Conservation (phyloP, 345 rosid genomes). For the Mercurialis annua region DNA sequence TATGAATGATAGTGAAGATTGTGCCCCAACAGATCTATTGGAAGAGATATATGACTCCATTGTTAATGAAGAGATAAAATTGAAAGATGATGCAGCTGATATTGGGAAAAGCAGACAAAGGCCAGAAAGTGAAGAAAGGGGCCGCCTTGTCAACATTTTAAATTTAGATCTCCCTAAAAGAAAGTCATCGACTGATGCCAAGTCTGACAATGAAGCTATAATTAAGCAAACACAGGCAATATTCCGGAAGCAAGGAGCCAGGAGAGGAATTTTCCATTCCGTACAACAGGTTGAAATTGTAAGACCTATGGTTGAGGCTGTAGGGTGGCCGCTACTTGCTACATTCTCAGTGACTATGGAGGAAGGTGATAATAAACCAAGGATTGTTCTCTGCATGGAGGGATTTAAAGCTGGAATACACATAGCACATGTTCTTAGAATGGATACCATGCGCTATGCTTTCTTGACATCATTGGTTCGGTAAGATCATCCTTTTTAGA, state of each 20-base stretch:
- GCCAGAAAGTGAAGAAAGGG: constrained; percentile 87
- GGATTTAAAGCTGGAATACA: constrained; percentile 98
- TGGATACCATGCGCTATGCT: constrained; percentile 99
- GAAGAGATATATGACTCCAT: constrained; percentile 95
- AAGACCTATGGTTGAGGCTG: constrained; percentile 98
- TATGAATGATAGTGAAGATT: constrained; percentile 65
- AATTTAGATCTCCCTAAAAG: constrained; percentile 84
- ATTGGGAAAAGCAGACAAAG: constrained; percentile 58
- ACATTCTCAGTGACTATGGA: constrained; percentile 98
- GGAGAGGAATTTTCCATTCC: constrained; percentile 84
- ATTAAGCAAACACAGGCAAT: constrained; percentile 92
- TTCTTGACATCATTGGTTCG: constrained; percentile 94
- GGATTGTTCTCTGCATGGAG: constrained; percentile 91
- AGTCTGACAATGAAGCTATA: constrained; percentile 81
- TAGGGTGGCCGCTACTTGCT: constrained; percentile 97
- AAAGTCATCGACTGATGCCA: constrained; percentile 62
- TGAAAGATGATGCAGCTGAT: constrained; percentile 70
- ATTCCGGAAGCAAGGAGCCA: constrained; percentile 74
- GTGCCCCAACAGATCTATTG: constrained; percentile 78
- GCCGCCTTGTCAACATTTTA: constrained; percentile 78
- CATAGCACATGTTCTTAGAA: constrained; percentile 84
- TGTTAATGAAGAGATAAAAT: constrained; percentile 88
- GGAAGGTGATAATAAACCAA: constrained; percentile 94
- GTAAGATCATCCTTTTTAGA: constrained; percentile 32
- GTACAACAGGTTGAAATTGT: constrained; percentile 69